Evolutionary conservation across 1,284 basidiomycete species (phyloP).

Genomic region (Melampsora americana): DNA sequence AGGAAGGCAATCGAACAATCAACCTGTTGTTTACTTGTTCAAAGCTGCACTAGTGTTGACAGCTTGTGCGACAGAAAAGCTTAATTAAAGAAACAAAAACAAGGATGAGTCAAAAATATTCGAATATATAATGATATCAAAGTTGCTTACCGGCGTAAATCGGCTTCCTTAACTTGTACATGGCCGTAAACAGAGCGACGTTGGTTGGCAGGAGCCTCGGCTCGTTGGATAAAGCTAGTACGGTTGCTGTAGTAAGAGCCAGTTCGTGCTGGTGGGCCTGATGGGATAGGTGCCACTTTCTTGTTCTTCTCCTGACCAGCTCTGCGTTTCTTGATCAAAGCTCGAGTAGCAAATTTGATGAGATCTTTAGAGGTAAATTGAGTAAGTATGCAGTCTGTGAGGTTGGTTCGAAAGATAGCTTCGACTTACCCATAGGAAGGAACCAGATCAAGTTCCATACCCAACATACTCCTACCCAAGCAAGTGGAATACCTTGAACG

Average conservation of each 20-base stretch:
- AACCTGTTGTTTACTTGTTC: too few species aligned
- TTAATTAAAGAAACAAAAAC: slow-evolving; percentile 5
- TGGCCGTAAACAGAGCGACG: slow-evolving; percentile 13
- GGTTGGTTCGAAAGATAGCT: neutral
- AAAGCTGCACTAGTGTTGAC: slow-evolving; percentile 21
- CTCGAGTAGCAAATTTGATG: slow-evolving; percentile 81
- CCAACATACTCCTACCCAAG: slow-evolving; percentile 91
- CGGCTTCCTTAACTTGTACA: slow-evolving; percentile 19
- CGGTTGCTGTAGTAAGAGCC: slow-evolving; percentile 87
- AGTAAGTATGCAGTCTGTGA: neutral
- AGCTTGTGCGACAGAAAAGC: slow-evolving; percentile 28
- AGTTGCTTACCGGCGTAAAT: slow-evolving; percentile 36
- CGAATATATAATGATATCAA: neutral
- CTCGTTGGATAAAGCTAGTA: slow-evolving; percentile 80
- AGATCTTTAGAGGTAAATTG: slow-evolving; percentile 64
- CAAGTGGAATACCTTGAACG: slow-evolving; percentile 62
- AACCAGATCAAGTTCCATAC: slow-evolving; percentile 43
- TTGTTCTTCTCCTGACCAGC: neutral
- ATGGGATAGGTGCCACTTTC: slow-evolving; percentile 64
- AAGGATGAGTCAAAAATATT: neutral
- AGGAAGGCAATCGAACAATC: too few species aligned
- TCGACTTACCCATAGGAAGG: slow-evolving; percentile 26
- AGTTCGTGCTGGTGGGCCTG: slow-evolving; percentile 77
- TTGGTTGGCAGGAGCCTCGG: slow-evolving; percentile 50
- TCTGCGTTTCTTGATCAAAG: slow-evolving; percentile 62